phyloP scores from a whole-genome alignment of 768 basidiomycete species.

The Austroboletus eburneus region DNA sequence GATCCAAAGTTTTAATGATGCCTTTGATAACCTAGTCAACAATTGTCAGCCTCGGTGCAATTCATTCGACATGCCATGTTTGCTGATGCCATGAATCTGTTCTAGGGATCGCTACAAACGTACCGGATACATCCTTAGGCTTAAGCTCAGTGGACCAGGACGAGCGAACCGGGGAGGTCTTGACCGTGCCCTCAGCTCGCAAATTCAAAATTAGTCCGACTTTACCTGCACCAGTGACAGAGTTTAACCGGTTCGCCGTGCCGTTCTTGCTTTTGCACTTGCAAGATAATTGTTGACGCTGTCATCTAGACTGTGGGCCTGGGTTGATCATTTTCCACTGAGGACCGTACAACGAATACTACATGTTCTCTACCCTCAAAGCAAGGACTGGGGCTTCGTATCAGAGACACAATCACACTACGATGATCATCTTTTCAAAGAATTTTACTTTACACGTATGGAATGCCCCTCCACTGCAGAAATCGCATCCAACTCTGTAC shows the following conservation, averaged over 20 bases:
- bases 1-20: slow-evolving; percentile 25
- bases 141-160: slow-evolving; percentile 23
- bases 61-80: not conserved
- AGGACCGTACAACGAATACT: slow-evolving; percentile 35
- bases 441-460: slow-evolving; percentile 41
- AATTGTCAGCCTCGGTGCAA: slow-evolving; percentile 22
- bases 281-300: not conserved
- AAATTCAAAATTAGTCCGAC: slow-evolving; percentile 25
- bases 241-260: slow-evolving; percentile 27
- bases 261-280: not conserved
- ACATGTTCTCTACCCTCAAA: slow-evolving; percentile 43
- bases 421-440: slow-evolving; percentile 41
- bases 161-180: slow-evolving; percentile 22
- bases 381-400: slow-evolving; percentile 41
- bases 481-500: slow-evolving; percentile 34
- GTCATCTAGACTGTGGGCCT: slow-evolving; percentile 24
- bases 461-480: slow-evolving; percentile 19
- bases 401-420: slow-evolving; percentile 29
- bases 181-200: slow-evolving; percentile 31
- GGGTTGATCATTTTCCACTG: slow-evolving; percentile 33
- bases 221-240: slow-evolving; percentile 29
- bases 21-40: slow-evolving; percentile 27
- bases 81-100: slow-evolving; percentile 1
- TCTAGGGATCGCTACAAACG: slow-evolving; percentile 25
- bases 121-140: slow-evolving; percentile 29